These are phyloP conservation scores for Ceratocystis cubensis DNA, from an alignment of 2,329 filamentous ascomycete species.

Conservation along the genomic window DNA sequence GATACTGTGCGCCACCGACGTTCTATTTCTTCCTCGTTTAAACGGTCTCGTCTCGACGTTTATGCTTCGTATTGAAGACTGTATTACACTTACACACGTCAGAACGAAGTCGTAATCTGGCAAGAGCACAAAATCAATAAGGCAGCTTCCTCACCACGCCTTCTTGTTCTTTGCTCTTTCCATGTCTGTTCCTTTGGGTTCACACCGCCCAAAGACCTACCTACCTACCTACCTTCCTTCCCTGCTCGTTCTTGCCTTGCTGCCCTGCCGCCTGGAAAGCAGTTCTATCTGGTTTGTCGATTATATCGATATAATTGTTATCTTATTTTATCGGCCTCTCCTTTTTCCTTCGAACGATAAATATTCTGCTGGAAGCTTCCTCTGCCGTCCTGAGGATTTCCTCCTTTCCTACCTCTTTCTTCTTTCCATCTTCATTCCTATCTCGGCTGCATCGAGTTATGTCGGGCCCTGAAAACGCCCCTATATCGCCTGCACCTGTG, in stretches of 20 bases:
- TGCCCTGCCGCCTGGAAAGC: not conserved
- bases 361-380: conserved; percentile 5
- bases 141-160: not conserved
- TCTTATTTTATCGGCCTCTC: not conserved
- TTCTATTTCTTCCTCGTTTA: not conserved
- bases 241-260: not conserved
- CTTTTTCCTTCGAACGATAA: not conserved
- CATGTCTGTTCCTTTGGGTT: conserved; percentile 1
- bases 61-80: no score
- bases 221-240: no score
- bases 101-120: not conserved
- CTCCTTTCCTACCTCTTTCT: not conserved
- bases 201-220: conserved; percentile 7
- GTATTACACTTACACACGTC: no score
- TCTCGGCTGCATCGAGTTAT: conserved; percentile 13
- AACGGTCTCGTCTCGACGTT: no score
- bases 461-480: conserved; percentile 16
- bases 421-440: not conserved
- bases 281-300: not conserved
- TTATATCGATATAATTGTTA: not conserved
- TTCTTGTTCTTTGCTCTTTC: not conserved
- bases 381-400: not conserved
- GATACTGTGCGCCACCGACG: no score
- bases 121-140: not conserved
- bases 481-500: not conserved